These are phyloP conservation scores for Backusella morwellensis DNA, from an alignment of 192 early-diverging fungal species.

Conservation along the genomic window DNA sequence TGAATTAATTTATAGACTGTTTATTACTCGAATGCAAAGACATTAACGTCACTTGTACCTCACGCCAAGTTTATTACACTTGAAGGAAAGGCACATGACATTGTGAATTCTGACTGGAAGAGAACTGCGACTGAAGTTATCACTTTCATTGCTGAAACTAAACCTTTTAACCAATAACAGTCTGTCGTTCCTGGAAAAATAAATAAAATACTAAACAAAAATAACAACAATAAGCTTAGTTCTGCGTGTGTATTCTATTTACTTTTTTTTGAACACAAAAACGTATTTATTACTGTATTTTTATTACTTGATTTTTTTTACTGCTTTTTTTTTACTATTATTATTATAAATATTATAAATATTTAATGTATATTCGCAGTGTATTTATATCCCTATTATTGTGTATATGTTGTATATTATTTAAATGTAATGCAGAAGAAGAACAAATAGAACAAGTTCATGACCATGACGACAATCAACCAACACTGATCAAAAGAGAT, in stretches of 20 bases:
- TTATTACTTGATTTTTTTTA: neutral
- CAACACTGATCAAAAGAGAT: neutral
- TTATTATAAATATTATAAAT: neutral
- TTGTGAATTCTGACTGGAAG: conserved; percentile 22
- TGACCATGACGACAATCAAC: neutral
- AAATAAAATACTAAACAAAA: conserved; percentile 1
- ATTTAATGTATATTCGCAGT: conserved; percentile 7
- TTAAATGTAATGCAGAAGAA: conserved; percentile 1
- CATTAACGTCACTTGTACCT: conserved; percentile 21
- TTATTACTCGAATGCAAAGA: conserved; percentile 19
- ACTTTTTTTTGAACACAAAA: neutral
- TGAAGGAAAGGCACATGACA: conserved; percentile 31
- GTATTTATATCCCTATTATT: conserved; percentile 6
- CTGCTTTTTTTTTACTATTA: neutral
- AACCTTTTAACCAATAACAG: neutral
- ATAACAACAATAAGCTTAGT: neutral
- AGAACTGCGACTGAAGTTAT: conserved; percentile 7
- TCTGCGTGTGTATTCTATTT: too few species aligned
- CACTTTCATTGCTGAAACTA: conserved; percentile 10
- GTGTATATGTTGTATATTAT: conserved; percentile 6
- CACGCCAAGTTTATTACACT: conserved; percentile 13
- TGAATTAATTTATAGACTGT: conserved; percentile 26
- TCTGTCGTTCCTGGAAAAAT: neutral
- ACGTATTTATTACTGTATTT: neutral
- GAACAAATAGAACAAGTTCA: neutral